A percentile compares a stretch with the other conserved stretches of the same genome.
Evolutionary conservation across 1,139 yeast genomes (phyloP).

Genomic region (Arxiozyma slooffiae): DNA sequence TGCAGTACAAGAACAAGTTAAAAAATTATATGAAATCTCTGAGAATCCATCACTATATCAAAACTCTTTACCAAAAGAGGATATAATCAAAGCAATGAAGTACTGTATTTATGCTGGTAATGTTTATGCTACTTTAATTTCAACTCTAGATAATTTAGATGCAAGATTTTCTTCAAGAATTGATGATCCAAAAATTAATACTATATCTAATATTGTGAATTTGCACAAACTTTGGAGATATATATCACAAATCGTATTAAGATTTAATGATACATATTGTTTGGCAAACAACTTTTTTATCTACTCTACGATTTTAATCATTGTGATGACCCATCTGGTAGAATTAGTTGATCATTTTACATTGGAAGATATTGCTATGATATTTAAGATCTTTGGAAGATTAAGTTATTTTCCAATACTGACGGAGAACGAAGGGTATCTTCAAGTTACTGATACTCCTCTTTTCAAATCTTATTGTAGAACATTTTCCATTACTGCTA

Average conservation of each 20-base stretch:
- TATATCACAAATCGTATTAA: slow-evolving; percentile 14
- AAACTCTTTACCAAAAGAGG: slow-evolving; percentile 6
- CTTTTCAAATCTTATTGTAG: slow-evolving; percentile 14
- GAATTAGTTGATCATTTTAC: slow-evolving; percentile 7
- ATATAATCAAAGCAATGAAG: slow-evolving; percentile 10
- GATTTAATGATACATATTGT: slow-evolving; percentile 14
- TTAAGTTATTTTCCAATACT: slow-evolving; percentile 9
- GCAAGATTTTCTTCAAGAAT: slow-evolving; percentile 14
- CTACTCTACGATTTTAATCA: slow-evolving; percentile 13
- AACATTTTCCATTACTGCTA: slow-evolving; percentile 14
- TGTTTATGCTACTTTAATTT: slow-evolving; percentile 10
- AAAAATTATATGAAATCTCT: slow-evolving; percentile 16
- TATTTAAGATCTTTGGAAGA: slow-evolving; percentile 14
- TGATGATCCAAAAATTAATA: not conserved
- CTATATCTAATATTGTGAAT: not conserved
- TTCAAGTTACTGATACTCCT: slow-evolving; percentile 12
- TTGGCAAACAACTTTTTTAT: slow-evolving; percentile 10
- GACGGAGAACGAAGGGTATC: slow-evolving; percentile 5
- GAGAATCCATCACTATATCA: not conserved
- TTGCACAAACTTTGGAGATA: slow-evolving; percentile 12
- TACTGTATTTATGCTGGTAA: slow-evolving; percentile 15
- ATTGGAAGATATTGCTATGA: slow-evolving; percentile 11
- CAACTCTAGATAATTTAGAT: slow-evolving; percentile 16
- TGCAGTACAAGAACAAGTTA: slow-evolving; percentile 16
- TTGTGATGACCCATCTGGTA: slow-evolving; percentile 13